A percentile compares a stretch with the other conserved stretches of the same genome.
Conservation (phyloP, 2,329 filamentous ascomycete genomes). For the Hypoxylon sp. region DNA sequence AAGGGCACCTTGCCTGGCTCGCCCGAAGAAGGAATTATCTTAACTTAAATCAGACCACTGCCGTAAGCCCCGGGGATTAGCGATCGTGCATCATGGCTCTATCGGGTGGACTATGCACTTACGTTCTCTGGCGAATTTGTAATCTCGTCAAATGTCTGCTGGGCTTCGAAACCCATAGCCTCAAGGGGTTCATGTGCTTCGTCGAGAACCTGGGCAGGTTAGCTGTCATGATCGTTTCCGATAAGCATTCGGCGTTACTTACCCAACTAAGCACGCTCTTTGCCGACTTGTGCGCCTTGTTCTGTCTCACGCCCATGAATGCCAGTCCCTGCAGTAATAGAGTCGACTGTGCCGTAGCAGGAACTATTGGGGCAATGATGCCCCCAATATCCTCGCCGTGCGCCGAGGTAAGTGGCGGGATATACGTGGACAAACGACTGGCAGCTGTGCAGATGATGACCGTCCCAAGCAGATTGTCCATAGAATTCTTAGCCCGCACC, state of each 20-base stretch:
- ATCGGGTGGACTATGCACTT: slow-evolving; percentile 31
- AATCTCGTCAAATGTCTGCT: slow-evolving; percentile 52
- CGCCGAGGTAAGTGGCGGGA: slow-evolving; percentile 74
- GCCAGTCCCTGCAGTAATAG: slow-evolving; percentile 81
- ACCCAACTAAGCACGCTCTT: slow-evolving; percentile 85
- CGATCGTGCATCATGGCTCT: slow-evolving; percentile 16
- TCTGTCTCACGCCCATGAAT: slow-evolving; percentile 83
- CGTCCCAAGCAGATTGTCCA: slow-evolving; percentile 78
- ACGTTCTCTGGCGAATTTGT: slow-evolving; percentile 52
- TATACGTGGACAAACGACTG: slow-evolving; percentile 74
- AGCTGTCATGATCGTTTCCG: slow-evolving; percentile 30
- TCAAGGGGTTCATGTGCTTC: slow-evolving; percentile 49
- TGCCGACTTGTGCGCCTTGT: slow-evolving; percentile 80
- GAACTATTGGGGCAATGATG: slow-evolving; percentile 83
- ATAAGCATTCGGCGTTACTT: slow-evolving; percentile 53
- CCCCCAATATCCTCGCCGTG: slow-evolving; percentile 73
- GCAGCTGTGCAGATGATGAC: slow-evolving; percentile 81
- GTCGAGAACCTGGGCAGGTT: slow-evolving; percentile 48
- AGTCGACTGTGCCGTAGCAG: slow-evolving; percentile 74
- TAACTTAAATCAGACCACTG: slow-evolving; percentile 47
- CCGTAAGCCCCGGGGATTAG: slow-evolving; percentile 30
- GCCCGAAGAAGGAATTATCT: slow-evolving; percentile 17
- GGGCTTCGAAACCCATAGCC: slow-evolving; percentile 51
- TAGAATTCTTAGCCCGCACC: slow-evolving; percentile 80
- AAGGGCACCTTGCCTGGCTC: slow-evolving; percentile 7